phyloP scores from a whole-genome alignment of 169 alveolate genomes.

The Plasmodium knowlesi region DNA sequence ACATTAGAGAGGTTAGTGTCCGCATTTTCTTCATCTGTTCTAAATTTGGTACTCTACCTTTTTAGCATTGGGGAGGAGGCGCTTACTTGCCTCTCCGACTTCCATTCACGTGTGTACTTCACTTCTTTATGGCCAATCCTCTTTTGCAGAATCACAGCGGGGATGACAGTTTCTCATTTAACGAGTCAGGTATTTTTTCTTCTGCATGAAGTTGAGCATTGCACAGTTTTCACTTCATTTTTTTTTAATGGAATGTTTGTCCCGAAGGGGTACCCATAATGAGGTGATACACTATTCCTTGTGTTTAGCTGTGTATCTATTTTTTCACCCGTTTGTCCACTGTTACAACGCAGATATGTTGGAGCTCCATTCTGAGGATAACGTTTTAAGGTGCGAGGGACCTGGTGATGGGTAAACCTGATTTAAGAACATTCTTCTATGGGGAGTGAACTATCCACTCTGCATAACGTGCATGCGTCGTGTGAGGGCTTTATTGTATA shows the following conservation, averaged over 20 bases:
- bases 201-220: neutral
- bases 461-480: neutral
- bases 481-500: neutral
- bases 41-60: neutral
- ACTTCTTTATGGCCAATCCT: neutral
- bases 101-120: neutral
- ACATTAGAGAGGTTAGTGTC: constrained; percentile 32
- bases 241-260: neutral
- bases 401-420: constrained; percentile 24
- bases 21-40: neutral
- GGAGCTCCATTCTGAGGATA: constrained; percentile 18
- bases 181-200: constrained; percentile 42
- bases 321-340: neutral
- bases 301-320: neutral
- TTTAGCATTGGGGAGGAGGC: neutral
- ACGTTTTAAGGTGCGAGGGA: neutral
- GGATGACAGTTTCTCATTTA: constrained; percentile 27
- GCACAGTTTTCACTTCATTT: neutral
- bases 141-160: neutral
- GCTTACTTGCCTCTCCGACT: neutral
- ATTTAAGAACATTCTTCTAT: neutral
- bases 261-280: neutral
- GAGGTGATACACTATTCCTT: neutral
- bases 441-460: neutral
- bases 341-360: constrained; percentile 10